A percentile compares a stretch with the other conserved stretches of the same genome.
Evolutionary conservation across 192 early-diverging fungal genomes (phyloP).

Genomic region (Pilobolus umbonatus): DNA sequence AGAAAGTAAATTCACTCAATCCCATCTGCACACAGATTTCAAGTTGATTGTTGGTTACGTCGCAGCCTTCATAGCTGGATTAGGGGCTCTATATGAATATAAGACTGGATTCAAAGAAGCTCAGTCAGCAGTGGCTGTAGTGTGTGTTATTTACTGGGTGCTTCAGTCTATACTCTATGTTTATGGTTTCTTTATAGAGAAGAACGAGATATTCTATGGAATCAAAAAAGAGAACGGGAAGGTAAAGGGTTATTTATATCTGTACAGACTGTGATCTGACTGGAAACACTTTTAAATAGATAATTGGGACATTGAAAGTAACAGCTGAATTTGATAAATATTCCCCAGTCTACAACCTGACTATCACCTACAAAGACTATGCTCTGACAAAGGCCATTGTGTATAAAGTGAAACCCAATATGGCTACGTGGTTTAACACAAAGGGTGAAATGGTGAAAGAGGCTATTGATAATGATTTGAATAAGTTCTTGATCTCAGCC

Average conservation of each 20-base stretch:
- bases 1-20: constrained; percentile 56
- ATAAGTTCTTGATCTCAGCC: not conserved
- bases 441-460: not conserved
- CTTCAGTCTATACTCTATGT: constrained; percentile 45
- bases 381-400: not conserved
- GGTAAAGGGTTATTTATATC: not conserved
- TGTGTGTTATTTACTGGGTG: constrained; percentile 47
- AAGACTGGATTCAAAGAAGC: constrained; percentile 60
- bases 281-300: not conserved
- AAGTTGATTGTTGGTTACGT: constrained; percentile 80
- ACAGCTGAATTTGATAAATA: constrained; percentile 6
- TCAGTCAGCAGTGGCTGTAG: constrained; percentile 55
- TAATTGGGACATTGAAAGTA: not conserved
- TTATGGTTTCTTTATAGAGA: constrained; percentile 59
- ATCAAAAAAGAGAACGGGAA: constrained; percentile 22
- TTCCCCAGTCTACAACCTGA: constrained; percentile 4
- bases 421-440: not conserved
- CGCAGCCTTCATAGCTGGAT: constrained; percentile 67
- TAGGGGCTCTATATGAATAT: constrained; percentile 64
- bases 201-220: constrained; percentile 63
- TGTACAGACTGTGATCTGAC: not conserved
- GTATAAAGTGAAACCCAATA: not conserved
- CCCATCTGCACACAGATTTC: constrained; percentile 75
- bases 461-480: constrained; percentile 4
- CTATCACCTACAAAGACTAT: not conserved